These are phyloP conservation scores for Clathrospora elynae DNA, from an alignment of 2,329 filamentous ascomycete species.

Conservation along the genomic window DNA sequence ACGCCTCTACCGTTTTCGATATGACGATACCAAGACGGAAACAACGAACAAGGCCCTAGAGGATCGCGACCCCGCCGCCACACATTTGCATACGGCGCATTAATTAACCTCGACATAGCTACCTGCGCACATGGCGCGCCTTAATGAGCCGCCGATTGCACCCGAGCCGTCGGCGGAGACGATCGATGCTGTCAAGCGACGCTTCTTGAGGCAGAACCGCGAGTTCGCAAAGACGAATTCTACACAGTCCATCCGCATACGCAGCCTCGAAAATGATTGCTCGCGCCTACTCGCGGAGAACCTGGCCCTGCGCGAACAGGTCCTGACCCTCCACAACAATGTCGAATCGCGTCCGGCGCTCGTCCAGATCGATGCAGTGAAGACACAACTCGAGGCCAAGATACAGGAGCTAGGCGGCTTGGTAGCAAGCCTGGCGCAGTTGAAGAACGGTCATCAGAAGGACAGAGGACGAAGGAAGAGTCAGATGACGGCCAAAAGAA, in stretches of 20 bases:
- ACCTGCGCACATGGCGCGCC: slow-evolving; percentile 71
- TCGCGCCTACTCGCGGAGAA: slow-evolving; percentile 79
- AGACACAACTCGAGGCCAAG: slow-evolving; percentile 72
- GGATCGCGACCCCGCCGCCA: slow-evolving; percentile 18
- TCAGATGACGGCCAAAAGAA: slow-evolving; percentile 54
- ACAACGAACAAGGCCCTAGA: slow-evolving; percentile 34
- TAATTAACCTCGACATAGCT: slow-evolving; percentile 44
- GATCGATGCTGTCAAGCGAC: slow-evolving; percentile 71
- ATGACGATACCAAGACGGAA: slow-evolving; percentile 35
- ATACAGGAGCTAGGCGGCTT: slow-evolving; percentile 71
- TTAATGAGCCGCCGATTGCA: slow-evolving; percentile 70
- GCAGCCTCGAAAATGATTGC: slow-evolving; percentile 75
- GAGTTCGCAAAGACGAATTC: slow-evolving; percentile 81
- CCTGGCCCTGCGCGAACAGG: slow-evolving; percentile 70
- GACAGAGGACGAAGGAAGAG: slow-evolving; percentile 51
- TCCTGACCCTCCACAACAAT: slow-evolving; percentile 71
- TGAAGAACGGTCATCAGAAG: slow-evolving; percentile 31
- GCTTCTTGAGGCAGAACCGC: slow-evolving; percentile 81
- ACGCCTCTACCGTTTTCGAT: slow-evolving; percentile 30
- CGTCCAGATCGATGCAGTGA: slow-evolving; percentile 71
- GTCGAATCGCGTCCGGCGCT: slow-evolving; percentile 66
- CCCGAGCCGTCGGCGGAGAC: slow-evolving; percentile 63
- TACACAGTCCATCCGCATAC: slow-evolving; percentile 75
- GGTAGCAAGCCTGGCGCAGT: slow-evolving; percentile 65
- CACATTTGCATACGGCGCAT: slow-evolving; percentile 20